Evolutionary conservation across 2,329 filamentous ascomycete species (phyloP), one percentile per base, ranked within the genome.

Genomic region (Fusarium penzigii): DNA sequence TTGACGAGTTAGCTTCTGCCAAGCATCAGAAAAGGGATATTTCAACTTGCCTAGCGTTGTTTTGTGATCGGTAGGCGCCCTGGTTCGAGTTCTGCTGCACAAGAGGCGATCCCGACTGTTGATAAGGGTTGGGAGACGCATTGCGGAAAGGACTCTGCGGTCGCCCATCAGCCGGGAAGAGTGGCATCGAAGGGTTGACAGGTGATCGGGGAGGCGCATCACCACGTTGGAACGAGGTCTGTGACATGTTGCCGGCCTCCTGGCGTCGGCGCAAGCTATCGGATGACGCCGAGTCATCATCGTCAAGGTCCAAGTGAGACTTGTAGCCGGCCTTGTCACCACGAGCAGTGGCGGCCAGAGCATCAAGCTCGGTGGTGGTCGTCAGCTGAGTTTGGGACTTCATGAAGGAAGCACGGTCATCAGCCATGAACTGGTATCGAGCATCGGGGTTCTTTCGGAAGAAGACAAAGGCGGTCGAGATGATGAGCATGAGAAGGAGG

Each of bases 401-500:
- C 85, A 97, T 96, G 76, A 97, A 97, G 10, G 92, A 97, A 46
- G 90, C 91, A 64, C 93, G 88, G 72, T 97, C 93, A 66, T 97
- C 93, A 49, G 89, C 88, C 92, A 97, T 97, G 65, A 91, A 92
- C 73, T 96, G 91, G 74, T 97, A 97, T 56, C 92, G 87, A 40
- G 89, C 90, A 69, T 97, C 93, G 17, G 93, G 93, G 75, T 97
- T 95, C 82, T 95, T 95, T 56, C 90, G 90, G 70, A 91, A 84
- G 67, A 97, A 85, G 43, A 90, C 89, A 61, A 93, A 64, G 6
- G 69, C 66, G 17, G 75, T 76, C n/a, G 90, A 73, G 80, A 78
- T 68, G 53, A 80, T 75, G 46, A 97, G 85, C 75, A 96, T 86
- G 65, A 96, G 78, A 57, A 97, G 79, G 32, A 96, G 82, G 42